Base-by-base conservation (phyloP, 2,329 filamentous ascomycete genomes). In the Sphaerulina populicola region DNA sequence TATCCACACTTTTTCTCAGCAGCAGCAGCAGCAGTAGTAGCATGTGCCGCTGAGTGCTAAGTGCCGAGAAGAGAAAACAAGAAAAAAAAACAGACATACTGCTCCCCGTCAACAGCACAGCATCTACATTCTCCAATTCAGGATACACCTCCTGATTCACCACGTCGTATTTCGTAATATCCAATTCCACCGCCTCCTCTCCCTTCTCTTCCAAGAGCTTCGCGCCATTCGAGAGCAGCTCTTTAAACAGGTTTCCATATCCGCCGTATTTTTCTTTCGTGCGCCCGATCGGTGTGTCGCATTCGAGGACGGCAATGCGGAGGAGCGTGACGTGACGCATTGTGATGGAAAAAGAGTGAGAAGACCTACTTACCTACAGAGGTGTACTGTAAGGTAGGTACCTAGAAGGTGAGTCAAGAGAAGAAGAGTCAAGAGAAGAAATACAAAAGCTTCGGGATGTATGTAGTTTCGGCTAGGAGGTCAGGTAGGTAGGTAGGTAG, bases 261-360 rank as follows among this genome's bases (percentile, higher is more conserved):
- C 77, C 76, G 46, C 81, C 79, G 69, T 85, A 89, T 62, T 80
- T 80, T 49, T 76, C 76, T 49, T 78, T 72, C 35, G 84, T 79
- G 39, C 77, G 69, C 1, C 81, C 77, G 44, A 85, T 74, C 1
- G 88, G 88, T 1, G 80, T 86, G 70, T 95, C 91, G 73, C 86
- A 85, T 75, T 95, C 88, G 60, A 97, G 82, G 60, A 97, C 78
- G 42, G 90, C 89, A 69, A 96, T 84, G 50, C 86, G 84, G 59
- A 91, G 72, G 37, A 4, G 55, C 1, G 4, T 18, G 18, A 18
- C n/a, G n/a, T 18, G 47, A 29, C 23, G 56, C 27, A 51, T 38
- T 27, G 23, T 27, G 23, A 27, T 6, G 23, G 21, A 6, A 27
- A 27, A 5, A 5, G 23, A 27, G 23, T 6, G 23, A 27, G n/a